Evolutionary conservation across 2,329 filamentous ascomycete species (phyloP).

Genomic region (Phialocephala subalpina): DNA sequence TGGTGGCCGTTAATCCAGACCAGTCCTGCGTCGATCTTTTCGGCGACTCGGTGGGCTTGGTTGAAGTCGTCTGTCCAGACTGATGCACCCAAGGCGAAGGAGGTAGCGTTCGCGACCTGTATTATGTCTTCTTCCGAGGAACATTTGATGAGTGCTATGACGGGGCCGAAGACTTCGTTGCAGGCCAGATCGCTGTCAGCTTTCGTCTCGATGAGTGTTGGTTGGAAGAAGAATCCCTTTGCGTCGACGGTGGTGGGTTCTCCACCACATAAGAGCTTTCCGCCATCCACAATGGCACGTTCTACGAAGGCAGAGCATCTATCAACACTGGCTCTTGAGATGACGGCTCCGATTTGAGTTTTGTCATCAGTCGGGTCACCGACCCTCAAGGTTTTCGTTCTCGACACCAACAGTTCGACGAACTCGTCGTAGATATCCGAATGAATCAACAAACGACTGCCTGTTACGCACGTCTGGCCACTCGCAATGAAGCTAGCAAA

Average conservation of each 20-base stretch:
- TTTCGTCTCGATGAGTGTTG: conserved; percentile 79
- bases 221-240: conserved; percentile 82
- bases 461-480: conserved; percentile 64
- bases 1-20: conserved; percentile 80
- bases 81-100: conserved; percentile 90
- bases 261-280: conserved; percentile 55
- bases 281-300: conserved; percentile 44
- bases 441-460: conserved; percentile 61
- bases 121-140: conserved; percentile 88
- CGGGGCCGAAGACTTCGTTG: conserved; percentile 94
- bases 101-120: conserved; percentile 77
- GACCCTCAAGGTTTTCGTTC: conserved; percentile 58
- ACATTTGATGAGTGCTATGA: conserved; percentile 88
- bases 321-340: conserved; percentile 69
- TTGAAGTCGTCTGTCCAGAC: conserved; percentile 78
- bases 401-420: conserved; percentile 48
- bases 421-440: conserved; percentile 46
- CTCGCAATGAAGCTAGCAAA: conserved; percentile 59
- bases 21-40: conserved; percentile 82
- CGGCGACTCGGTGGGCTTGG: conserved; percentile 66
- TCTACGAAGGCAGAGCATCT: conserved; percentile 51
- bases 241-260: conserved; percentile 52
- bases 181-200: conserved; percentile 86
- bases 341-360: conserved; percentile 62
- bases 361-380: conserved; percentile 63